These are phyloP conservation scores for Olyra latifolia DNA, from an alignment of 176 grass and related monocot species.

Conservation along the genomic window DNA sequence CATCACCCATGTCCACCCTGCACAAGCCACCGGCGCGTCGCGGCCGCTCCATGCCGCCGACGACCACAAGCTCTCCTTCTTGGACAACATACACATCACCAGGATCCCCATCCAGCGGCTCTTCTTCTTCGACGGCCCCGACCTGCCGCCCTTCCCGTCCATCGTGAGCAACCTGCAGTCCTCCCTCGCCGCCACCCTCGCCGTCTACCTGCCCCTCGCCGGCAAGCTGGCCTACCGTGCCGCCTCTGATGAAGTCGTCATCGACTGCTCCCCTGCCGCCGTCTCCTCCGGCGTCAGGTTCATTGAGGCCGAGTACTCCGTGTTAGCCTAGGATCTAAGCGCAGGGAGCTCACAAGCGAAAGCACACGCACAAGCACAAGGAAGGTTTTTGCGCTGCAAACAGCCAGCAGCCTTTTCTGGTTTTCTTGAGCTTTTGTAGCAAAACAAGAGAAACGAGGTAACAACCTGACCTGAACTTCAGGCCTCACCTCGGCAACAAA, in stretches of 20 bases:
- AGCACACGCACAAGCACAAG: no score
- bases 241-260: neutral
- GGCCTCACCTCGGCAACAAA: no score
- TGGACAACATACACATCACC: neutral
- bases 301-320: conserved; percentile 43
- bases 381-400: no score
- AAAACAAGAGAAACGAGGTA: no score
- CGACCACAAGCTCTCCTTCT: conserved; percentile 15
- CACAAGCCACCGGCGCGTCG: neutral
- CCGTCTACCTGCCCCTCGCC: conserved; percentile 24
- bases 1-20: conserved; percentile 16
- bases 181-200: conserved; percentile 29
- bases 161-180: neutral
- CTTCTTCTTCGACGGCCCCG: conserved; percentile 30
- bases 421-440: no score
- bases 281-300: conserved; percentile 23
- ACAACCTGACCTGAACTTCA: no score
- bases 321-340: no score
- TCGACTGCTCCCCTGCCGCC: conserved; percentile 33
- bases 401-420: no score
- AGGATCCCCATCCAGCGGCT: conserved; percentile 20
- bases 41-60: neutral
- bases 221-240: conserved; percentile 15
- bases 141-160: conserved; percentile 18
- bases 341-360: no score